phyloP scores from a whole-genome alignment of 148 eudicot genomes.

The Rhododendron vialii region DNA sequence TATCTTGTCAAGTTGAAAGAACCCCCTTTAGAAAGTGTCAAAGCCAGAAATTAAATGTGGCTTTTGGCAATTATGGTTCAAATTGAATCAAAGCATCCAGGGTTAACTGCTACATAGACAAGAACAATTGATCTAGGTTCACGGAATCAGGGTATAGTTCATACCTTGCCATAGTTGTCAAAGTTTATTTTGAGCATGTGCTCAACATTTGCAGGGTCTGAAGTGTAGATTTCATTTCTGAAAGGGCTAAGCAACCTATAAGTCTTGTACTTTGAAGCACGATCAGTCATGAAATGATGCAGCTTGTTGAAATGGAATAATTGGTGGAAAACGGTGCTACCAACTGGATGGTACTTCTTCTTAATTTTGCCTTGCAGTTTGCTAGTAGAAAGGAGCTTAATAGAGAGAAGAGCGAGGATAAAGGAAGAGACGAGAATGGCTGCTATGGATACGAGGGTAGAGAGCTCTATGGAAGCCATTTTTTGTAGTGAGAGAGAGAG shows the following conservation, averaged over 20 bases:
- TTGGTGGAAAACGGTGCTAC: conserved; percentile 43
- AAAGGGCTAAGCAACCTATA: conserved; percentile 53
- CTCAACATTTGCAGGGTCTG: conserved; percentile 67
- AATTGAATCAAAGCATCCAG: neutral
- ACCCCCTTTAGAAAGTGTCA: neutral
- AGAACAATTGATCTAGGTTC: neutral
- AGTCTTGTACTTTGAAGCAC: conserved; percentile 48
- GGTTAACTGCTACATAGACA: neutral
- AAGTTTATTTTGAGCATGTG: conserved; percentile 61
- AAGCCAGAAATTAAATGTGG: neutral
- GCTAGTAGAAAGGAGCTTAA: conserved; percentile 7
- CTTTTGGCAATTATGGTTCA: neutral
- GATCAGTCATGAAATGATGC: conserved; percentile 58
- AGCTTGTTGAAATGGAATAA: conserved; percentile 47
- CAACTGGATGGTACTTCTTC: conserved; percentile 53
- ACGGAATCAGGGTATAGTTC: neutral
- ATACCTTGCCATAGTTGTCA: conserved; percentile 60
- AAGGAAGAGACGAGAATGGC: neutral
- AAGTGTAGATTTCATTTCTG: conserved; percentile 52
- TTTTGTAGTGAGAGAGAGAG: no score
- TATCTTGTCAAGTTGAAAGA: neutral
- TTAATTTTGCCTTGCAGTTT: neutral
- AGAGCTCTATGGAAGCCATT: conserved; percentile 6
- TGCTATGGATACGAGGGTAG: neutral
- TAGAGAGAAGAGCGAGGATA: conserved; percentile 13